Conservation (phyloP, 1,139 yeast species). For the Suhomyces bribrorum region DNA sequence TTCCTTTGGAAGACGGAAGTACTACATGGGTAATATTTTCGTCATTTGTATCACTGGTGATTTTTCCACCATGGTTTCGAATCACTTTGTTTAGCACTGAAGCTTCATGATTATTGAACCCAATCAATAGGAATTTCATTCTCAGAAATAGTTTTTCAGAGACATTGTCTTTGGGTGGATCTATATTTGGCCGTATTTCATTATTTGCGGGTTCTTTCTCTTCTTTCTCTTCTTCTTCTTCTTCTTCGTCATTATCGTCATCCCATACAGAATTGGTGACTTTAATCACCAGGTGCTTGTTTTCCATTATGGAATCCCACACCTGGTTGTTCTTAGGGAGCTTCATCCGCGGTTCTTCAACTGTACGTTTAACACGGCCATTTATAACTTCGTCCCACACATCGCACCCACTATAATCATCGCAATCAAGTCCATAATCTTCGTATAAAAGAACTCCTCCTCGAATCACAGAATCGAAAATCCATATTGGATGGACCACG, state of each 20-base stretch:
- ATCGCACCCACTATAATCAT: conserved; percentile 43
- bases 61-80: conserved; percentile 43
- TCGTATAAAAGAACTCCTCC: conserved; percentile 57
- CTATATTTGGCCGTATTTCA: neutral
- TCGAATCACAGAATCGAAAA: conserved; percentile 61
- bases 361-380: conserved; percentile 2
- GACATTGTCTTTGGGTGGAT: neutral
- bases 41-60: conserved; percentile 24
- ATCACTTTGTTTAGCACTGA: conserved; percentile 39
- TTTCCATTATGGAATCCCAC: conserved; percentile 56
- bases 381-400: conserved; percentile 45
- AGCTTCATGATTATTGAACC: conserved; percentile 38
- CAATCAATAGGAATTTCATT: conserved; percentile 37
- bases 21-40: conserved; percentile 38
- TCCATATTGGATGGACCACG: conserved; percentile 75
- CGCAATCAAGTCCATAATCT: conserved; percentile 36
- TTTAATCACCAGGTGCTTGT: conserved; percentile 20
- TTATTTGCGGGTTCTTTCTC: conserved; percentile 2
- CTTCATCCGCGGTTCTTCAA: conserved; percentile 18
- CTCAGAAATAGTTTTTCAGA: conserved; percentile 31
- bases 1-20: conserved; percentile 41
- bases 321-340: conserved; percentile 30
- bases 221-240: conserved; percentile 13
- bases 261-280: conserved; percentile 34
- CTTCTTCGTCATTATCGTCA: conserved; percentile 19